A percentile compares a stretch with the other conserved stretches of the same genome.
Evolutionary conservation across 495 filamentous ascomycete species (phyloP).

Genomic region (Podospora tetraspora): DNA sequence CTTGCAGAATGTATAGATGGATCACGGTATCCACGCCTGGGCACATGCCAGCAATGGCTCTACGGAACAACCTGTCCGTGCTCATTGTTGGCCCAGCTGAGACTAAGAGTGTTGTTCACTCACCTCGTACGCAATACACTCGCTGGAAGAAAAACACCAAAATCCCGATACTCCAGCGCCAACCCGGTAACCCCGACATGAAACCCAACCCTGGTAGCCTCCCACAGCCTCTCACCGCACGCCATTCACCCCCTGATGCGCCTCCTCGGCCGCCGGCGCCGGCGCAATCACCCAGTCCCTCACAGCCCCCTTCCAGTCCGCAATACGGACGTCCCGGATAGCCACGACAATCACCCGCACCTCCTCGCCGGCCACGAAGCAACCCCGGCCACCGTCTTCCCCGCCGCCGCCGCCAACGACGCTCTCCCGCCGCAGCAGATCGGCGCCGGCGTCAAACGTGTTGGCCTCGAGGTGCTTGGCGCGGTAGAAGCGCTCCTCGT

Average conservation of each 20-base stretch:
- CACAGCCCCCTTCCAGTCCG: conserved; percentile 76
- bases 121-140: not conserved
- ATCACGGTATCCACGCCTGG: not conserved
- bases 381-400: conserved; percentile 50
- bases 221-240: conserved; percentile 6
- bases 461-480: conserved; percentile 85
- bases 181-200: not conserved
- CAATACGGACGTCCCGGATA: conserved; percentile 67
- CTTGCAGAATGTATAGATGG: not conserved
- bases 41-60: not conserved
- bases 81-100: not conserved
- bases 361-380: conserved; percentile 64
- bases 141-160: not conserved
- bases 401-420: conserved; percentile 23
- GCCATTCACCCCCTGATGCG: conserved; percentile 32
- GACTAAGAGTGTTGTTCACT: not conserved
- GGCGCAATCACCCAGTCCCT: conserved; percentile 65
- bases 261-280: conserved; percentile 24
- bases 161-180: not conserved
- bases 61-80: not conserved
- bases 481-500: conserved; percentile 78
- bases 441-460: conserved; percentile 58
- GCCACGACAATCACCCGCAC: conserved; percentile 69
- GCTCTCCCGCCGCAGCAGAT: conserved; percentile 39
- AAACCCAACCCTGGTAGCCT: not conserved